Conservation (phyloP, 73 alveolate genomes). For the Diophrys sp. region DNA sequence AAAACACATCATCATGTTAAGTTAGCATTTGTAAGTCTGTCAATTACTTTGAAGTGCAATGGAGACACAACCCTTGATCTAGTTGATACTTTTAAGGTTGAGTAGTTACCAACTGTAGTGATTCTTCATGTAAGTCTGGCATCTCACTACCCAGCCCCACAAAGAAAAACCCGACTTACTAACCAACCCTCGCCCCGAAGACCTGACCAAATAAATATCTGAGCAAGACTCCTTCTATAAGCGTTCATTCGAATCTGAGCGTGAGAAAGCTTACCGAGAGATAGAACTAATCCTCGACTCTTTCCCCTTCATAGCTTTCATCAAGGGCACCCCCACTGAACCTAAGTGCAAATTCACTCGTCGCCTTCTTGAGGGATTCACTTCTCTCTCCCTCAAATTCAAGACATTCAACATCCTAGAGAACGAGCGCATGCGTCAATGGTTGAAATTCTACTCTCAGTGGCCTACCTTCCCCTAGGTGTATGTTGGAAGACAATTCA, state of each 20-base stretch:
- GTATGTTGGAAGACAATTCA: conserved; percentile 36
- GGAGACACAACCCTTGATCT: conserved; percentile 32
- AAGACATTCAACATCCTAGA: conserved; percentile 66
- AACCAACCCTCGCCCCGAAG: conserved; percentile 40
- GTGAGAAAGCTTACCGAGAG: conserved; percentile 36
- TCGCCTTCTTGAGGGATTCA: conserved; percentile 46
- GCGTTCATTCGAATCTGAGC: conserved; percentile 36
- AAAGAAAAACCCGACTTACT: conserved; percentile 14
- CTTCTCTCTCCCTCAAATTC: conserved; percentile 31
- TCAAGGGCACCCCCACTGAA: conserved; percentile 63
- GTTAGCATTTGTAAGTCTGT: conserved; percentile 7
- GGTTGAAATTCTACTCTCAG: conserved; percentile 70
- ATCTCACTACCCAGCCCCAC: too few relatives aligned
- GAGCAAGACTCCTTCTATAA: conserved; percentile 22
- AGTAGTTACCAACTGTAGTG: conserved; percentile 37
- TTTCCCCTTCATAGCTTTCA: conserved; percentile 55
- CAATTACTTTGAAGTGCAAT: too few relatives aligned
- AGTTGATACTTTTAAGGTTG: conserved; percentile 29
- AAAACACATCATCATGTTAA: not conserved
- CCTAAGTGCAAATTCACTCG: conserved; percentile 78
- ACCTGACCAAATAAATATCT: conserved; percentile 12
- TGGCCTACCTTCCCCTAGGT: conserved; percentile 75
- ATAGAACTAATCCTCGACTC: conserved; percentile 43
- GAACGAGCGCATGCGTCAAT: conserved; percentile 74
- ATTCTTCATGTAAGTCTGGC: too few relatives aligned